Evolutionary conservation across 2,329 filamentous ascomycete species (phyloP).

Genomic region (Nannizzia gypsea): DNA sequence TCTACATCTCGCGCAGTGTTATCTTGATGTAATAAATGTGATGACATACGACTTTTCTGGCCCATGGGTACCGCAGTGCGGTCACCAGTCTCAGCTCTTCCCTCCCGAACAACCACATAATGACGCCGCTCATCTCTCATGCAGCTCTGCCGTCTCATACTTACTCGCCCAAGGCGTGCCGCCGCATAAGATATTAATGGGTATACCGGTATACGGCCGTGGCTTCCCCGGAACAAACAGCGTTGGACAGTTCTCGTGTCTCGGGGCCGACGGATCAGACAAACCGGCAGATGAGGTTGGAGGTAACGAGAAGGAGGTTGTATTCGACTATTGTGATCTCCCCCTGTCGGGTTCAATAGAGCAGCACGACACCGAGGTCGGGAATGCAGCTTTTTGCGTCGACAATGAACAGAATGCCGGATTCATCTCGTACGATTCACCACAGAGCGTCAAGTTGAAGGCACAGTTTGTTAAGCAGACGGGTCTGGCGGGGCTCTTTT

Average conservation of each 20-base stretch:
- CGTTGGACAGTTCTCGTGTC: slow-evolving; percentile 49
- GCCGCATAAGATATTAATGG: slow-evolving; percentile 59
- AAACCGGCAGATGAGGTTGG: not conserved
- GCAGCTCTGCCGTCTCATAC: slow-evolving; percentile 55
- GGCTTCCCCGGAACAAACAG: slow-evolving; percentile 57
- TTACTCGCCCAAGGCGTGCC: slow-evolving; percentile 55
- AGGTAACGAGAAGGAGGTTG: slow-evolving; percentile 51
- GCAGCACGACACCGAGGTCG: slow-evolving; percentile 52
- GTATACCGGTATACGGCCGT: slow-evolving; percentile 63
- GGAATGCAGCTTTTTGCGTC: slow-evolving; percentile 55
- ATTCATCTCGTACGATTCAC: slow-evolving; percentile 70
- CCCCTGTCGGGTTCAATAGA: slow-evolving; percentile 53
- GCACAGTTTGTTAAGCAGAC: slow-evolving; percentile 61
- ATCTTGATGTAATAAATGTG: slow-evolving; percentile 65
- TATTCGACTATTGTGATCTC: slow-evolving; percentile 62
- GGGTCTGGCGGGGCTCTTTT: slow-evolving; percentile 64
- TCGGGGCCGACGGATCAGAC: not conserved
- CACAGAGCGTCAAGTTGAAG: slow-evolving; percentile 63
- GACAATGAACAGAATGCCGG: slow-evolving; percentile 56
- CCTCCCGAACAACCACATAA: slow-evolving; percentile 43
- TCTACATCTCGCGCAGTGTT: slow-evolving; percentile 48
- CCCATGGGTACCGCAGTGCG: slow-evolving; percentile 54
- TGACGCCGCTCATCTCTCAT: slow-evolving; percentile 47
- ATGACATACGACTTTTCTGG: slow-evolving; percentile 74
- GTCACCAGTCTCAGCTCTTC: slow-evolving; percentile 67